phyloP scores from a whole-genome alignment of 805 yeast species.

The Kurtzmaniella fragi region DNA sequence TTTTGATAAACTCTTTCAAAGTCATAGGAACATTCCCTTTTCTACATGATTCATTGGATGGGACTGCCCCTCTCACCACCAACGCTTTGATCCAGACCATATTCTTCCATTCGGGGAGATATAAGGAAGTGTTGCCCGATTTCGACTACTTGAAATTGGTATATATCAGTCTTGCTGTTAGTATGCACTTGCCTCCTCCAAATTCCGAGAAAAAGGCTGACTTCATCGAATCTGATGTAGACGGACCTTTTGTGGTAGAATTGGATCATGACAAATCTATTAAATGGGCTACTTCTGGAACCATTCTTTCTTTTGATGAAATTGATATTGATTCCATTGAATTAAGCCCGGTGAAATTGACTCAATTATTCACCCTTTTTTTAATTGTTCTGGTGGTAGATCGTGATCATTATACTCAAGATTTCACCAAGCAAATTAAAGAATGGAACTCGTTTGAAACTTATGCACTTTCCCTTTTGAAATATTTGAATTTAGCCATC shows the following conservation, averaged over 20 bases:
- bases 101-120: constrained; percentile 40
- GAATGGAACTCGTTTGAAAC: constrained; percentile 40
- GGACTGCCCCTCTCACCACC: constrained; percentile 39
- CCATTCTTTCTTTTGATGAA: constrained; percentile 40
- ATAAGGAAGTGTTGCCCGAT: constrained; percentile 26
- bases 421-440: constrained; percentile 12
- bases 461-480: constrained; percentile 41
- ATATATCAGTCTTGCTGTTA: constrained; percentile 28
- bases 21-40: constrained; percentile 50
- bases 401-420: constrained; percentile 15
- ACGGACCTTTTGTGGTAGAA: constrained; percentile 3
- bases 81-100: constrained; percentile 20
- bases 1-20: constrained; percentile 21
- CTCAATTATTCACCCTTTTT: constrained; percentile 44
- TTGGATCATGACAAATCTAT: constrained; percentile 12
- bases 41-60: constrained; percentile 25
- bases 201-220: neutral
- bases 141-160: constrained; percentile 41
- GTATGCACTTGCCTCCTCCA: no score
- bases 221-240: neutral
- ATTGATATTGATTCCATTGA: constrained; percentile 31
- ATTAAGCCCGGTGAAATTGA: constrained; percentile 38
- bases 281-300: constrained; percentile 27
- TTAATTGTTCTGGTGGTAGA: constrained; percentile 27
- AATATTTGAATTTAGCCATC: constrained; percentile 31